Conservation (phyloP, 129 eudicot species). For the Smallanthus sonchifolius region DNA sequence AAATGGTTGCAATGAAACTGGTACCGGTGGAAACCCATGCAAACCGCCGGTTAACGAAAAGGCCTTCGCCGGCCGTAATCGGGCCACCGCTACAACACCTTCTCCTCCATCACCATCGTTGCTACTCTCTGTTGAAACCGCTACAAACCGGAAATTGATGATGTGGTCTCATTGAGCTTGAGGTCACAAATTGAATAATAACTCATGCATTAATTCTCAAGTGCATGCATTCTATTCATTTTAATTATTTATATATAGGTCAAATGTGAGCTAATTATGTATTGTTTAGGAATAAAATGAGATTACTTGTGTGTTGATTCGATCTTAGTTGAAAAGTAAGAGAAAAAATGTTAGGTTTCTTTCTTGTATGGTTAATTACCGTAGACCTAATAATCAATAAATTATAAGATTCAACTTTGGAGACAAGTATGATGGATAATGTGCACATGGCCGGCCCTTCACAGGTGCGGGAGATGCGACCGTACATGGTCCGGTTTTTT, state of each 20-base stretch:
- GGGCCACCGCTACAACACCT: neutral
- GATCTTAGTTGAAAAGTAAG: too few relatives aligned
- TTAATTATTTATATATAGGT: neutral
- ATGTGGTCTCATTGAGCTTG: neutral
- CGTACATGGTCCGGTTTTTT: too few relatives aligned
- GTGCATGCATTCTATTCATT: conserved; percentile 2
- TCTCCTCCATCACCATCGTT: neutral
- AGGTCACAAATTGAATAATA: neutral
- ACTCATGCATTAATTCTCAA: neutral
- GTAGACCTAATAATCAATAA: too few relatives aligned
- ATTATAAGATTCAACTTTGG: too few relatives aligned
- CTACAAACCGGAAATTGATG: conserved; percentile 18
- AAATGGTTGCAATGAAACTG: conserved; percentile 14
- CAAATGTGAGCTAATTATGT: neutral
- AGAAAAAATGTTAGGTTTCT: too few relatives aligned
- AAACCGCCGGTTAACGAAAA: neutral
- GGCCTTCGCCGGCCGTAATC: neutral
- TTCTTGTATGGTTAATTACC: too few relatives aligned
- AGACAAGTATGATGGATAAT: too few relatives aligned
- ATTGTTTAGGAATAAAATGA: neutral
- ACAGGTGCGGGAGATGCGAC: too few relatives aligned
- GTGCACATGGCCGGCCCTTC: too few relatives aligned
- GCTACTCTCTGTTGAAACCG: neutral
- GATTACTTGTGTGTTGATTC: too few relatives aligned
- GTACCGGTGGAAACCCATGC: conserved; percentile 10